Conservation (phyloP, 441 rosid species). For the Pelargonium myrrhifolium region DNA sequence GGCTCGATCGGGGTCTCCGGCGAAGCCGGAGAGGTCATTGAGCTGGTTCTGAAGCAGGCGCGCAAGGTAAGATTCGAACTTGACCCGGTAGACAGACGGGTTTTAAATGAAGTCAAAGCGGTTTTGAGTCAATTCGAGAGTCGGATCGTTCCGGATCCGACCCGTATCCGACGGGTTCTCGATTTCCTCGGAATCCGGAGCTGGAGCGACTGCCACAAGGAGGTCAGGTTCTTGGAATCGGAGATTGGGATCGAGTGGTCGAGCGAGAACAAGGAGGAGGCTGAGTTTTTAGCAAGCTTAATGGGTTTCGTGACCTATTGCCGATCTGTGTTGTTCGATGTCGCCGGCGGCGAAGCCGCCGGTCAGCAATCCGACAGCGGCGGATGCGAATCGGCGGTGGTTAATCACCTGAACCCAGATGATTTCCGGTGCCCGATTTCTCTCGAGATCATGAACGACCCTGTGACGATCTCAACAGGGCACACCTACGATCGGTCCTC, state of each 20-base stretch:
- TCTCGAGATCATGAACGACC: slow-evolving; percentile 70
- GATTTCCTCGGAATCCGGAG: slow-evolving; percentile 37
- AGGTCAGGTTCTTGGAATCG: slow-evolving; percentile 44
- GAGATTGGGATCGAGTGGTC: slow-evolving; percentile 37
- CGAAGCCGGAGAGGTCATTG: slow-evolving; percentile 49
- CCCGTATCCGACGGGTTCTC: slow-evolving; percentile 30
- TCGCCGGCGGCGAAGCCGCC: slow-evolving; percentile 27
- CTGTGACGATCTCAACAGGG: slow-evolving; percentile 59
- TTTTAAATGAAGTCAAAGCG: slow-evolving; percentile 28
- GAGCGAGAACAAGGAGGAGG: slow-evolving; percentile 26
- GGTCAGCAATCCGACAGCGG: slow-evolving; percentile 14
- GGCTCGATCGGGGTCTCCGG: slow-evolving; percentile 30
- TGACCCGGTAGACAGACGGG: slow-evolving; percentile 35
- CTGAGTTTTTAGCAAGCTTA: slow-evolving; percentile 39
- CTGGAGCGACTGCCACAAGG: slow-evolving; percentile 62
- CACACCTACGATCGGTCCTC: slow-evolving; percentile 74
- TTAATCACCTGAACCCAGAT: slow-evolving; percentile 36
- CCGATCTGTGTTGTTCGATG: slow-evolving; percentile 50
- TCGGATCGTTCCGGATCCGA: slow-evolving; percentile 35
- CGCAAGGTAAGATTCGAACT: slow-evolving; percentile 40
- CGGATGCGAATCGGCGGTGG: background rate
- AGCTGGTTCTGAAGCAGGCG: slow-evolving; percentile 42
- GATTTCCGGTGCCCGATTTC: slow-evolving; percentile 77
- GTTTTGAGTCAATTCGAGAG: slow-evolving; percentile 41
- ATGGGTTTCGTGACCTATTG: slow-evolving; percentile 50